phyloP scores from a whole-genome alignment of 2,329 filamentous ascomycete genomes.

The Sclerotinia spermophila region DNA sequence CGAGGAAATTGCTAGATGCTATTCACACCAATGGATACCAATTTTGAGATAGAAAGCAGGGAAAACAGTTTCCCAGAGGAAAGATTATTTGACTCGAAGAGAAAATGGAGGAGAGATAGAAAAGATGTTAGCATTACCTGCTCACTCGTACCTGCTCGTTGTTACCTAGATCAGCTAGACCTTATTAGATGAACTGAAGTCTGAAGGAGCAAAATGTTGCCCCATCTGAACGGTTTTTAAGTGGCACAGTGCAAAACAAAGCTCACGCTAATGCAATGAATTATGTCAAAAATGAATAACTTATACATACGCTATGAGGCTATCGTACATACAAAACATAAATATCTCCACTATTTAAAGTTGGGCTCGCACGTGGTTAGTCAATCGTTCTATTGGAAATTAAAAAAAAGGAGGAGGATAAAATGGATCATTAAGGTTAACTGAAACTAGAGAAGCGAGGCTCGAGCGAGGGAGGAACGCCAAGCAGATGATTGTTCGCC shows the following conservation, averaged over 20 bases:
- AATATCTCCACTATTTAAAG: neutral
- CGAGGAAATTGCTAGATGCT: neutral
- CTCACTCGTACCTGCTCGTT: neutral
- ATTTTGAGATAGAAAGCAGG: neutral
- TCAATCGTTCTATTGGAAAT: neutral
- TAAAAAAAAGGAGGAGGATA: neutral
- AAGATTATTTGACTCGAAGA: neutral
- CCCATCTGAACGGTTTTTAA: neutral
- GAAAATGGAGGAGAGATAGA: neutral
- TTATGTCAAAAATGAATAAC: neutral
- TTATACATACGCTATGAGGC: neutral
- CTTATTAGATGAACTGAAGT: neutral
- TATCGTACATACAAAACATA: neutral
- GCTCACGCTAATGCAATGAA: neutral
- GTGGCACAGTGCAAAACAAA: neutral
- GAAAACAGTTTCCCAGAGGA: neutral
- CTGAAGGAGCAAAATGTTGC: neutral
- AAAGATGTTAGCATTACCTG: neutral
- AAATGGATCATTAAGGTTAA: neutral
- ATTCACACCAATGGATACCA: no score
- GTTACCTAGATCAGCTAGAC: neutral
- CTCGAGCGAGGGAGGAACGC: no score
- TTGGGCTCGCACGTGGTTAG: no score
- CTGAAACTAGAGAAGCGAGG: neutral
- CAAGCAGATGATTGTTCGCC: no score